A percentile compares a stretch with the other conserved stretches of the same genome.
These are phyloP conservation scores for Pichia sp. DNA, from an alignment of 1,139 yeast genomes.

Conservation along the genomic window DNA sequence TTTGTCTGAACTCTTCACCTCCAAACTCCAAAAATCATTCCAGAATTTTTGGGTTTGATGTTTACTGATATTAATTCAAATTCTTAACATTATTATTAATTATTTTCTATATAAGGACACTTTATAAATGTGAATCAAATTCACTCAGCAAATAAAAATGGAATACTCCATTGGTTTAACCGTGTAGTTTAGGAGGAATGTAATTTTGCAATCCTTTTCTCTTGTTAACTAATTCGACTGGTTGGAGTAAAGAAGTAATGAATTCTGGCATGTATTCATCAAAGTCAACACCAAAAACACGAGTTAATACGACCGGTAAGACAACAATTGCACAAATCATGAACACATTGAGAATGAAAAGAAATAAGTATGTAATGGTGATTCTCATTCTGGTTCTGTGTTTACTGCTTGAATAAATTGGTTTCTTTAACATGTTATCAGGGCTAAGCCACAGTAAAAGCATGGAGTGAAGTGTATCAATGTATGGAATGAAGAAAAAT, in stretches of 20 bases:
- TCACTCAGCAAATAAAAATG: neutral
- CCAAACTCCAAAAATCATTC: constrained; percentile 8
- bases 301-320: constrained; percentile 39
- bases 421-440: constrained; percentile 45
- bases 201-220: constrained; percentile 41
- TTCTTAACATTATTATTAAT: neutral
- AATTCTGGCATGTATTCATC: constrained; percentile 39
- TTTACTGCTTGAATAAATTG: constrained; percentile 34
- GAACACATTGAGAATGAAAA: constrained; percentile 37
- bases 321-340: constrained; percentile 36
- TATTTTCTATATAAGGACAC: neutral
- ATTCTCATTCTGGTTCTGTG: constrained; percentile 30
- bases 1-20: constrained; percentile 5
- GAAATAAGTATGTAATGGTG: constrained; percentile 33
- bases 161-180: neutral
- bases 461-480: constrained; percentile 56
- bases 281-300: constrained; percentile 38
- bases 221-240: constrained; percentile 33
- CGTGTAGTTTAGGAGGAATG: constrained; percentile 21
- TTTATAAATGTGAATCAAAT: neutral
- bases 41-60: constrained; percentile 11
- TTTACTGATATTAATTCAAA: neutral
- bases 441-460: constrained; percentile 63
- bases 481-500: constrained; percentile 50
- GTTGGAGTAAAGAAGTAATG: constrained; percentile 41